A percentile compares a stretch with the other conserved stretches of the same genome.
These are phyloP conservation scores for Ammopiptanthus mongolicus DNA, from an alignment of 306 rosid genomes.

Conservation along the genomic window DNA sequence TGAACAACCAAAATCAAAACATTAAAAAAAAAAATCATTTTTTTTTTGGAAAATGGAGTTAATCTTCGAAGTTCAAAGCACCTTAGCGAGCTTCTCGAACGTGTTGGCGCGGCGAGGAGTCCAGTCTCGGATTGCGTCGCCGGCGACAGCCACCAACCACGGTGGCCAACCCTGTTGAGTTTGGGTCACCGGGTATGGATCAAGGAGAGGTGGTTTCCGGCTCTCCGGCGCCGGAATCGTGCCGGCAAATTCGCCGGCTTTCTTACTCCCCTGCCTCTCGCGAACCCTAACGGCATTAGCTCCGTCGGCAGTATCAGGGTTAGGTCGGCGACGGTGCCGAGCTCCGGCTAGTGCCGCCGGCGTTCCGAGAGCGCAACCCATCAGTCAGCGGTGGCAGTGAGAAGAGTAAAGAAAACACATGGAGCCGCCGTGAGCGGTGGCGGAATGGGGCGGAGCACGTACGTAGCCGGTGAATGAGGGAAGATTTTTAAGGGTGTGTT, in stretches of 20 bases:
- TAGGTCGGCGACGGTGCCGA: conserved; percentile 15
- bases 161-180: conserved; percentile 76
- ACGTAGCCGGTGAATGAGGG: conserved; percentile 2
- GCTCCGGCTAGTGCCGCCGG: conserved; percentile 11
- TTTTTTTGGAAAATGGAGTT: not conserved
- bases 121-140: conserved; percentile 82
- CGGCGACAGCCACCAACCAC: conserved; percentile 75
- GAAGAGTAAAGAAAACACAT: conserved; percentile 26
- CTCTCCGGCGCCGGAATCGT: conserved; percentile 26
- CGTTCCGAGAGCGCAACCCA: conserved; percentile 71
- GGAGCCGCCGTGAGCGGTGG: not conserved
- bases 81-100: conserved; percentile 86
- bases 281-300: conserved; percentile 11
- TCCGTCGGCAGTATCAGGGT: not conserved
- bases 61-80: conserved; percentile 7
- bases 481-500: not conserved
- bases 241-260: conserved; percentile 26
- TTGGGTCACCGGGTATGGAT: conserved; percentile 19
- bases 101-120: conserved; percentile 87
- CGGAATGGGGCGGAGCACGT: not conserved
- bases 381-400: conserved; percentile 26
- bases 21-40: not conserved
- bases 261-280: conserved; percentile 23
- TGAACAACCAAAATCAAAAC: conserved; percentile 17
- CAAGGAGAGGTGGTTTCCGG: conserved; percentile 36